Base-by-base conservation (phyloP, 805 yeast genomes). In the Ogataea trehalophila region DNA sequence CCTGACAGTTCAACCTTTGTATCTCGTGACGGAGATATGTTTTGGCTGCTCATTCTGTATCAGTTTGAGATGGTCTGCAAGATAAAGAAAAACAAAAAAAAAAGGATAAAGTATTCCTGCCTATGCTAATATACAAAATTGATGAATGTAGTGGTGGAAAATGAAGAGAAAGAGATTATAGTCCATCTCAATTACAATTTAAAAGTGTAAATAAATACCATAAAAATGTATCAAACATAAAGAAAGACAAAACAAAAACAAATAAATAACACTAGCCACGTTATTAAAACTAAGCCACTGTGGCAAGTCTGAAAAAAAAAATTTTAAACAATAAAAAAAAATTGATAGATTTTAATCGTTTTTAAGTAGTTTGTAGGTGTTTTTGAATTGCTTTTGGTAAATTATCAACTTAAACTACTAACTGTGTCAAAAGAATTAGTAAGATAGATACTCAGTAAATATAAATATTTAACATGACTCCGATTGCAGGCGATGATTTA, bases 401-500 rank as follows among this genome's bases (percentile, higher is more conserved):
- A 4, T 6, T 1, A 26, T 8, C 4, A 11, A 26, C 4, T 4
- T 9, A 11, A 26, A 6, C 9, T 11, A 26, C 4, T 3, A 26
- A 11, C 31, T 26, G 9, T 6, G 9, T 26, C 13, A 11, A 26
- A 13, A 6, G 13, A 26, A 26, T 8, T 2, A 26, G 7, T 11
- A 26, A 6, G 7, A 37, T 17, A 17, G 11, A 37, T 26, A 22
- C 15, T 9, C 5, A 15, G 16, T 14, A 20, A 23, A n/a, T 18
- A 39, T 15, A 15, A 14, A 14, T 3, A 26, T 6, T 26, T 22
- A 41, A 13, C 4, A 53, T 46, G 54, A 20, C 37, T 5, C 29
- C 18, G 14, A 46, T 50, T n/a, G 62, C 46, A 13, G 85, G 76
- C 15, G 96, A 89, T 64, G 95, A 85, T 50, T 70, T 88, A 49